phyloP scores from a whole-genome alignment of 345 rosid species.

The Arabidopsis arenosa region DNA sequence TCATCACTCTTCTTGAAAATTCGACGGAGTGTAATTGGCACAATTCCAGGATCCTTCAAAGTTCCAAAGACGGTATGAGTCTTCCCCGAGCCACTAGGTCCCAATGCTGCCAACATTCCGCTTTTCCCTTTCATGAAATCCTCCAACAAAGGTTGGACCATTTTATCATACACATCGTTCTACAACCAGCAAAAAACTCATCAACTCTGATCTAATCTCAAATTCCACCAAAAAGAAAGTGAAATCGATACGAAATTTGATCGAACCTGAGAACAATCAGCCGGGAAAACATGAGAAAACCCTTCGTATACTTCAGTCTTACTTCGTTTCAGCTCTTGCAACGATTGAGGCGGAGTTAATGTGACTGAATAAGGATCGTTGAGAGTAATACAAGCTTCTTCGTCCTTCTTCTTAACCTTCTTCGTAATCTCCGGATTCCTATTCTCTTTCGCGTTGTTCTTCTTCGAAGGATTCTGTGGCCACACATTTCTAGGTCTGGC shows the following conservation, averaged over 20 bases:
- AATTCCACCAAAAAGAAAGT: background rate
- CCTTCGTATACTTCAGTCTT: slow-evolving; percentile 85
- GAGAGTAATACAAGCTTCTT: slow-evolving; percentile 53
- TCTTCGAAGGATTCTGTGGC: slow-evolving; percentile 68
- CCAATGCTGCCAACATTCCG: slow-evolving; percentile 88
- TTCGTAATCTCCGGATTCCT: slow-evolving; percentile 42
- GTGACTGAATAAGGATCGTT: slow-evolving; percentile 66
- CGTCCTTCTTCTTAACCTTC: slow-evolving; percentile 47
- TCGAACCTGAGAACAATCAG: slow-evolving; percentile 73
- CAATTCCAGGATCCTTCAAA: slow-evolving; percentile 78
- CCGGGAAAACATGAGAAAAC: slow-evolving; percentile 76
- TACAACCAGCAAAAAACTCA: slow-evolving; percentile 37
- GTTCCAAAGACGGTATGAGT: slow-evolving; percentile 87
- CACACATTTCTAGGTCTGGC: slow-evolving; percentile 60
- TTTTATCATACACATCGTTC: slow-evolving; percentile 69
- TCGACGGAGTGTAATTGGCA: slow-evolving; percentile 64
- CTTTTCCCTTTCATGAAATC: slow-evolving; percentile 77
- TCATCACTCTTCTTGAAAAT: slow-evolving; percentile 52
- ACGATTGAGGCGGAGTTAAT: slow-evolving; percentile 59
- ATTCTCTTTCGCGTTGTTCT: slow-evolving; percentile 33
- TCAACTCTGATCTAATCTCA: slow-evolving; percentile 23
- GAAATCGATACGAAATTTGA: background rate
- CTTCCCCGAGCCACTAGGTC: slow-evolving; percentile 94
- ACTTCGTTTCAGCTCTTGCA: slow-evolving; percentile 68
- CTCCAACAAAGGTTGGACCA: slow-evolving; percentile 78